These are phyloP conservation scores for Cantharellus anzutake DNA, from an alignment of 768 basidiomycete genomes.

Conservation along the genomic window DNA sequence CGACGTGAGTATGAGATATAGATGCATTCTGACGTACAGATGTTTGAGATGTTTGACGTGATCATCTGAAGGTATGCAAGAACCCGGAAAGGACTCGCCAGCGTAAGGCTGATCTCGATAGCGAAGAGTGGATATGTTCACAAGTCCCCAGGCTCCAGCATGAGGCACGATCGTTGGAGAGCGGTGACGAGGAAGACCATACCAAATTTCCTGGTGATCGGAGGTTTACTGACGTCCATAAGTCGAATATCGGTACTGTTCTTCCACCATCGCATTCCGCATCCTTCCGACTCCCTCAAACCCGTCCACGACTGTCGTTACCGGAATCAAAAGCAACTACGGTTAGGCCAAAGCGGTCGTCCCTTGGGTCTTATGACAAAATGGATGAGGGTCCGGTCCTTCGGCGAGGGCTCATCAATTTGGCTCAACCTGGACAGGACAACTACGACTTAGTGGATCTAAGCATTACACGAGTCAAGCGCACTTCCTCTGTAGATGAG, in stretches of 20 bases:
- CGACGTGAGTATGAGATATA: constrained; percentile 32
- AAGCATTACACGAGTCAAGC: not conserved
- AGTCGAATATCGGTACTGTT: not conserved
- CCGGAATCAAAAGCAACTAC: not conserved
- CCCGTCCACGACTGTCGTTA: not conserved
- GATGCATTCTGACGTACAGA: not conserved
- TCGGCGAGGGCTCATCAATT: not conserved
- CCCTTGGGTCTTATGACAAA: constrained; percentile 17
- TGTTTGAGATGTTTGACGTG: not conserved
- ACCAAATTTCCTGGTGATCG: not conserved
- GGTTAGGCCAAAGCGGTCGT: not conserved
- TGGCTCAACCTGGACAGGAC: not conserved
- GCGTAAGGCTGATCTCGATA: constrained; percentile 31
- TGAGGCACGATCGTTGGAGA: constrained; percentile 6
- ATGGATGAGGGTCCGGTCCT: not conserved
- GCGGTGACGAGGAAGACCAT: constrained; percentile 15
- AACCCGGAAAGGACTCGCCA: constrained; percentile 44
- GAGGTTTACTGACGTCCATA: not conserved
- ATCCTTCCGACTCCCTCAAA: not conserved
- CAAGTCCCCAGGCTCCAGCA: constrained; percentile 9
- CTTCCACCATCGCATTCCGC: not conserved
- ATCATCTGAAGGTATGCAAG: constrained; percentile 43
- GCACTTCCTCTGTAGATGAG: not conserved
- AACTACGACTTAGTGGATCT: not conserved
- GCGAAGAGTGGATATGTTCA: constrained; percentile 17